Conservation (phyloP, 495 filamentous ascomycete genomes). For the Gamarada debralockiae region DNA sequence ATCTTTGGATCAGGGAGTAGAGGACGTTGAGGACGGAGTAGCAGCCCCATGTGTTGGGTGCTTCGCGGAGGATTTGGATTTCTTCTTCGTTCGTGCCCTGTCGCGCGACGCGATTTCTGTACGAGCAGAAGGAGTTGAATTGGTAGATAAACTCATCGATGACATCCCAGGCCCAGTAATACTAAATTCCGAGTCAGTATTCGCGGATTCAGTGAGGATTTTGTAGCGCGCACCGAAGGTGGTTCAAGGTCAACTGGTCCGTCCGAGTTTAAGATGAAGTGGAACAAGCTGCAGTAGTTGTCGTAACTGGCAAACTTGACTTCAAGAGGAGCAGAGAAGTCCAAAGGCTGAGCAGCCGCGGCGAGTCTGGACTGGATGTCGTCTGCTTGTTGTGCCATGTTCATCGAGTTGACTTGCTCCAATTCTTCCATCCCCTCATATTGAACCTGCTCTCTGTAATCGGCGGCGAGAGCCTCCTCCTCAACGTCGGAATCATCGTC, state of each 20-base stretch:
- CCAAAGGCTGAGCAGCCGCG: conserved; percentile 88
- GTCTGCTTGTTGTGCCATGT: conserved; percentile 52
- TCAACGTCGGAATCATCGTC: conserved; percentile 88
- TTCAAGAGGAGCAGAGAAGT: conserved; percentile 90
- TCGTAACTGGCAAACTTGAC: conserved; percentile 98
- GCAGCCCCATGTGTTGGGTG: conserved; percentile 98
- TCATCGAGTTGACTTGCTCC: conserved; percentile 53
- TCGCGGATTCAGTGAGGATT: not conserved
- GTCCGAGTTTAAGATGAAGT: conserved; percentile 98
- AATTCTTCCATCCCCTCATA: conserved; percentile 84
- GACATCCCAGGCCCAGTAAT: conserved; percentile 99
- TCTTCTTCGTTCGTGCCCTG: conserved; percentile 86
- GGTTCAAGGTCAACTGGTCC: conserved; percentile 95
- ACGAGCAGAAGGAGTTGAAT: conserved; percentile 98
- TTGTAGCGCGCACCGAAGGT: conserved; percentile 62
- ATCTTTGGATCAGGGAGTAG: conserved; percentile 96
- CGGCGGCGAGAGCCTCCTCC: conserved; percentile 89
- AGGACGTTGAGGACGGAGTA: conserved; percentile 99
- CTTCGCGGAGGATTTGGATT: conserved; percentile 83
- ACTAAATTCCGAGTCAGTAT: conserved; percentile 46
- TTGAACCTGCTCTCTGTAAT: conserved; percentile 92
- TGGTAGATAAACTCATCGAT: conserved; percentile 99
- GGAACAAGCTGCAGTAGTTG: conserved; percentile 97
- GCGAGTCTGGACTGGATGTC: conserved; percentile 89
- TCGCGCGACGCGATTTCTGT: conserved; percentile 85